Base-by-base conservation (phyloP, 176 grass and related monocot species). In the Pharus latifolius region DNA sequence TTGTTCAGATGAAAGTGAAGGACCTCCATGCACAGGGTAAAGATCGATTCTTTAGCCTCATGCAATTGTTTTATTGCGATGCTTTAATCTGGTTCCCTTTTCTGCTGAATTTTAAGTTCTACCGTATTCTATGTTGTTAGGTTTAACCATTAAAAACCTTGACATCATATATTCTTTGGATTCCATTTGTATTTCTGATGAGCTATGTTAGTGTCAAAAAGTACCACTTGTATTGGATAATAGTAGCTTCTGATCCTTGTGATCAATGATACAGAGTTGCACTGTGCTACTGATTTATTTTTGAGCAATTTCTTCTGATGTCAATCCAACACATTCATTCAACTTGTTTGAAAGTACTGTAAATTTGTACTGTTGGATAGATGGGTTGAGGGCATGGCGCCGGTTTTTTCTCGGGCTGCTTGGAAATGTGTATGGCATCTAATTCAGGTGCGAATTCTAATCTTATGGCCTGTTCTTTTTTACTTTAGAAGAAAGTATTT, bases 341-440 rank as follows among this genome's bases (percentile, higher is more conserved):
- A 32, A 23, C 28, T 40, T 51, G 44, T 51, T 72, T 82, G 10
- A 68, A 47, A 29, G n/a, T 63, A 18, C 62, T 74, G 7, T 64
- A 57, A n/a, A 73, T 26, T 84, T 22, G 2, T 29, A 41, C 64
- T 65, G 13, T 50, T 77, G 27, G 38, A 63, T 63, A 98, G 94
- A 52, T 98, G 94, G 94, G 86, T 98, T 49, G 94, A 98, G 88
- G 94, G 94, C 68, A 98, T 98, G 94, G 94, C 94, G 6, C 94
- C 94, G 26, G 94, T 98, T 75, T 98, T 98, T 73, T 98, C 94
- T 90, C 94, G 79, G 16, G 67, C 83, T 88, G 94, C 94, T 18
- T 98, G 94, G 94, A 77, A 69, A 46, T 98, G 94, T n/a, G 94
- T 93, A 42, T 98, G 94, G 94, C 84, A 93, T 98, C 62, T 98